Base-by-base conservation (phyloP, 345 rosid species). In the Murraya paniculata region DNA sequence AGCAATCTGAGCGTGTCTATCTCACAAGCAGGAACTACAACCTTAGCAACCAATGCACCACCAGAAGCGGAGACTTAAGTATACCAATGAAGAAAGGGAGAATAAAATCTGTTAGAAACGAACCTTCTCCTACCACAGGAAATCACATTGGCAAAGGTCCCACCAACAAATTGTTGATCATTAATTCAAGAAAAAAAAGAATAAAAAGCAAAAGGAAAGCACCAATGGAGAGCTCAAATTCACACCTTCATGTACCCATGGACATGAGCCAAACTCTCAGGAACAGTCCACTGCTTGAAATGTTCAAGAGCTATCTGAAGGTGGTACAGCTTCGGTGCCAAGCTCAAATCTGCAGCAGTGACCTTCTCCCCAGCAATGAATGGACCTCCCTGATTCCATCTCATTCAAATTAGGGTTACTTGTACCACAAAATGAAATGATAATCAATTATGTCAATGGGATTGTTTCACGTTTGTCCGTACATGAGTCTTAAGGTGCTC, bases 301-400 rank as follows among this genome's bases (percentile, higher is more conserved):
- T 97, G 94, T 70, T 89, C 97, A 66, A 93, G 95, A 77, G 92
- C 91, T 16, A 90, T 81, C 86, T 93, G 76, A 3, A 97, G 94
- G 84, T 96, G 99, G 87, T 89, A 93, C 77, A 96, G 87, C 87
- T 94, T 96, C 4, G 99, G 98, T 75, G 88, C 97, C 89, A 96
- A 87, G 88, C 89, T 87, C 64, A 97, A 81, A 86, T 97, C 98
- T 74, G 65, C 92, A 1, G 97, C 98, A 13, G 90, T 85, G 61
- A 90, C 79, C 85, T 88, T 90, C 74, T 86, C 94, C 36, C 97
- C 98, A 22, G 98, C 98, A 80, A 97, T 82, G 57, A 82, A 91
- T 53, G 96, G 97, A 62, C 97, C 98, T 84, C 97, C 97, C 88
- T 87, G 87, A 48, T 78, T 60, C 36, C 72, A 65, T 33, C n/a